Evolutionary conservation across 2,329 filamentous ascomycete genomes (phyloP).

Genomic region (Diaporthe caulivora): DNA sequence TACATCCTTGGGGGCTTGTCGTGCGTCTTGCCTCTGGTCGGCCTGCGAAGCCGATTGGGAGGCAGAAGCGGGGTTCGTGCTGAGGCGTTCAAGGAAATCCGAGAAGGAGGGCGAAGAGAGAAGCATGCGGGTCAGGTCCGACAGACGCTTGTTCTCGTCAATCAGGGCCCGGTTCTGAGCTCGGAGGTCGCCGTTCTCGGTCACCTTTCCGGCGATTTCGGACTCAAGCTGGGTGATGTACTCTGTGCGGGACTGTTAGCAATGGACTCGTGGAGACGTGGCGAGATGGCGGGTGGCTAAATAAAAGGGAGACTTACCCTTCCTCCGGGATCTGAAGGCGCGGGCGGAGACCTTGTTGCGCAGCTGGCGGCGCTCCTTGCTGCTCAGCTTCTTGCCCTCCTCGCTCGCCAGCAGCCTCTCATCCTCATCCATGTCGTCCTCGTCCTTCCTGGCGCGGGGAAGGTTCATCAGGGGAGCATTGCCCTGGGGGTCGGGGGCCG

Average conservation of each 20-base stretch:
- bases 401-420: conserved; percentile 91
- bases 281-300: background rate
- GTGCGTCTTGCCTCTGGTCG: conserved; percentile 50
- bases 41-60: conserved; percentile 52
- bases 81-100: conserved; percentile 80
- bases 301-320: conserved; percentile 74
- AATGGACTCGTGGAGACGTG: background rate
- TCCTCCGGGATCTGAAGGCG: conserved; percentile 96
- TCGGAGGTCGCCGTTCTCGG: conserved; percentile 85
- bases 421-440: conserved; percentile 99
- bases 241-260: conserved; percentile 79
- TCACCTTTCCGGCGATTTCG: conserved; percentile 86
- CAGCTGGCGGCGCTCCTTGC: conserved; percentile 96
- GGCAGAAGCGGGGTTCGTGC: conserved; percentile 66
- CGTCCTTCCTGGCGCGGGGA: conserved; percentile 86
- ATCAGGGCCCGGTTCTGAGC: conserved; percentile 83
- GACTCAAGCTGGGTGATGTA: conserved; percentile 95
- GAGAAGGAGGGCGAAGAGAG: conserved; percentile 85
- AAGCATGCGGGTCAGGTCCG: conserved; percentile 84
- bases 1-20: conserved; percentile 73
- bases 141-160: conserved; percentile 87
- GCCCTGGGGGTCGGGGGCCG: conserved; percentile 64
- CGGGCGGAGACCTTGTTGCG: conserved; percentile 98
- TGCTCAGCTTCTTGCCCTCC: conserved; percentile 98
- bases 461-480: conserved; percentile 71